A percentile compares a stretch with the other conserved stretches of the same genome.
phyloP scores from a whole-genome alignment of 2,329 filamentous ascomycete genomes.

The Aspergillus carbonarius region DNA sequence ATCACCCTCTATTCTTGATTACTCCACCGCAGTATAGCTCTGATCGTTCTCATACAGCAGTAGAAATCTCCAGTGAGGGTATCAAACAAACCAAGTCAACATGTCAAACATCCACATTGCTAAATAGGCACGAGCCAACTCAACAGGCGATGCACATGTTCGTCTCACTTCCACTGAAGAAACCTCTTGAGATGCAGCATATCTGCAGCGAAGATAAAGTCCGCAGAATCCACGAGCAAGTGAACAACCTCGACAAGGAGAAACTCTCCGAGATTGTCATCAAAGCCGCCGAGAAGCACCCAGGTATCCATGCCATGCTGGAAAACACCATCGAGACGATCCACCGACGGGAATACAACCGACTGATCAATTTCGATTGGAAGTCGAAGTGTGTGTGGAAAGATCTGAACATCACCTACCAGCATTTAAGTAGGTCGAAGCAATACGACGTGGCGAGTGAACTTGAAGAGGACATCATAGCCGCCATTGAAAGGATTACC shows the following conservation, averaged over 20 bases:
- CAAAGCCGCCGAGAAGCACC: neutral
- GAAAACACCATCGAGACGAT: neutral
- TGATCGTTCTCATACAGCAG: neutral
- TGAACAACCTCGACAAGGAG: neutral
- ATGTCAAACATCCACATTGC: neutral
- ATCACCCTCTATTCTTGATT: too few species aligned
- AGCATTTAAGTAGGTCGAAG: neutral
- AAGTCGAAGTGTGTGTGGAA: slow-evolving; percentile 12
- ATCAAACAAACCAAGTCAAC: neutral
- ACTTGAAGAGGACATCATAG: neutral
- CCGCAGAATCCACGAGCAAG: neutral
- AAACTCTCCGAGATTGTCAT: neutral
- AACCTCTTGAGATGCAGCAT: neutral
- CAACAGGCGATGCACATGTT: neutral
- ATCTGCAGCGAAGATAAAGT: neutral
- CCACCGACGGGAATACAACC: neutral
- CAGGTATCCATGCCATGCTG: neutral
- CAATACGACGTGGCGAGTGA: slow-evolving; percentile 11
- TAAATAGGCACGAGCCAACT: neutral
- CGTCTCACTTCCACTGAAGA: neutral
- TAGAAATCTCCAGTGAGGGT: neutral
- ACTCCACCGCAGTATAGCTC: too few species aligned
- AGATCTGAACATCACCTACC: slow-evolving; percentile 13
- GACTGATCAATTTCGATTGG: slow-evolving; percentile 13
- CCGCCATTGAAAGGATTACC: slow-evolving; percentile 2